A percentile compares a stretch with the other conserved stretches of the same genome.
Conservation (phyloP, 352 stramenopile genomes). For the Globisporangium irregulare region DNA sequence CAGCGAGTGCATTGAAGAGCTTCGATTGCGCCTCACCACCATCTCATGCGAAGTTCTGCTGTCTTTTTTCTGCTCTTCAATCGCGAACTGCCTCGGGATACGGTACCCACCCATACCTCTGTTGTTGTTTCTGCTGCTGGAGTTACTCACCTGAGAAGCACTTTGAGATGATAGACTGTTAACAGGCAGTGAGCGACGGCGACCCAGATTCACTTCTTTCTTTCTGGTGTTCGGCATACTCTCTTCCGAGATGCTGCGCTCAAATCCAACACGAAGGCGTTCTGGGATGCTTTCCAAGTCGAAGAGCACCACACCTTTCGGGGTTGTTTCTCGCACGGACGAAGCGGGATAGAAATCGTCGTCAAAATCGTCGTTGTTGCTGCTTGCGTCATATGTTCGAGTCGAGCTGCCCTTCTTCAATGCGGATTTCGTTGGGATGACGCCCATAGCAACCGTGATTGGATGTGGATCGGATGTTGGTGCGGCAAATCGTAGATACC, state of each 20-base stretch:
- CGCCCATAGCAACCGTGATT: slow-evolving; percentile 4
- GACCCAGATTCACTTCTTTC: slow-evolving; percentile 5
- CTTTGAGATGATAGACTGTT: slow-evolving; percentile 28
- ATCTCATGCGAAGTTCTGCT: background rate
- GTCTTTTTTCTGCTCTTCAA: slow-evolving; percentile 8
- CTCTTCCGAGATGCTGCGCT: slow-evolving; percentile 12
- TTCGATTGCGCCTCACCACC: background rate
- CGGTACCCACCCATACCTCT: background rate
- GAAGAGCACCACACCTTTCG: slow-evolving; percentile 44
- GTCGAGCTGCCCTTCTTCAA: slow-evolving; percentile 7
- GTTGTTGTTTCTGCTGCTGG: slow-evolving; percentile 11
- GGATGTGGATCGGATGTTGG: slow-evolving; percentile 3
- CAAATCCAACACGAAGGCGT: slow-evolving; percentile 13
- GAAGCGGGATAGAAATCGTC: slow-evolving; percentile 15
- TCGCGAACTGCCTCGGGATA: background rate
- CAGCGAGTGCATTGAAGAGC: slow-evolving; percentile 43
- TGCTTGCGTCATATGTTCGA: background rate
- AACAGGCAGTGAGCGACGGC: slow-evolving; percentile 44
- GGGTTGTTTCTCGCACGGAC: slow-evolving; percentile 15
- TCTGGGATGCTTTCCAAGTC: slow-evolving; percentile 36
- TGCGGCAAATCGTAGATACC: slow-evolving; percentile 2
- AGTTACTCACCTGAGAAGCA: background rate
- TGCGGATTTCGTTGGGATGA: slow-evolving; percentile 6
- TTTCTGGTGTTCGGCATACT: background rate
- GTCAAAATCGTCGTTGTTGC: slow-evolving; percentile 16